Evolutionary conservation across 2,329 filamentous ascomycete genomes (phyloP), one percentile per base, ranked within the genome.

Genomic region (Arthrobotrys conoides): DNA sequence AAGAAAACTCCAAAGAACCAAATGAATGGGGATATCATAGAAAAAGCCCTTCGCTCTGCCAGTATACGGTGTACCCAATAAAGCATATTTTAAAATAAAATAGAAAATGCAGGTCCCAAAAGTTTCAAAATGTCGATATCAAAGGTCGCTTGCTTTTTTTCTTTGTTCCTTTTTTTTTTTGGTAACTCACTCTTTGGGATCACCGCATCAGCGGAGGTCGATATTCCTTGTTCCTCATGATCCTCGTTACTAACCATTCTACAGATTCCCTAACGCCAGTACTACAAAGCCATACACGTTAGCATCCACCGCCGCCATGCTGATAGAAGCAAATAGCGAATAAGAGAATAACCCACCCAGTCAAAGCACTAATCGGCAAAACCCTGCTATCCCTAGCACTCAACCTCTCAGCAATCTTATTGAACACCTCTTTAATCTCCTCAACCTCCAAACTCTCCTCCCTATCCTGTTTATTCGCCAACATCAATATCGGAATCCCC

Each of bases 361-460:
- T 95, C 83, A 99, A 86, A n/a, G 96, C 96, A 84, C 93, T 96
- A 80, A 97, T 90, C 5, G 96, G 94, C 83, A 99, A 85, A 16
- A 98, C 96, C 78, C 96, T 88, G 83, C 93, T 96, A 86, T 99
- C 96, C 80, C 83, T 97, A 93, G 20, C 96, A 93, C 86, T 98
- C 94, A 86, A 97, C 96, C 75, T 79, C 48, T 82, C 82, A 49
- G 82, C 77, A 22, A 99, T 94, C 86, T 92, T 94, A 85, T 97
- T 92, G 65, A 99, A 94, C 69, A 98, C 96, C 84, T 99, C 96
- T 86, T 99, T 99, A 83, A 99, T 97, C 81, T 94, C 88, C 77
- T 98, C 95, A 1, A 97, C 96, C 87, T 99, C 96, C 66, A 98
- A 93, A 82, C 95, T 98, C 85, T 98, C 96, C 85, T 99, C 96